Evolutionary conservation across 768 basidiomycete genomes (phyloP), one percentile per base, ranked within the genome.

Genomic region (Kwoniella bestiolae): DNA sequence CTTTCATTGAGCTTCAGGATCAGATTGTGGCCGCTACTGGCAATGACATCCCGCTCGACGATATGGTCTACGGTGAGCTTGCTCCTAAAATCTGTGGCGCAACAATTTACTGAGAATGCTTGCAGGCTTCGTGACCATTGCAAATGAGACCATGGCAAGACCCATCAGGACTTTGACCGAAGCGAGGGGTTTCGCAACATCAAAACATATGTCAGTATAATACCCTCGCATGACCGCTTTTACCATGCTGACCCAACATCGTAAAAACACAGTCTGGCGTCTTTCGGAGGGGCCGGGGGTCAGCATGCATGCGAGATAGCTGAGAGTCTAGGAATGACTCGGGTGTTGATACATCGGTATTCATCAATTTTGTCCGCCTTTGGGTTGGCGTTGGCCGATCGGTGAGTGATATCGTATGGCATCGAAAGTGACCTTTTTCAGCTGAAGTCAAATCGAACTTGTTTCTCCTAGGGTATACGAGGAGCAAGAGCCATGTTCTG

Each of bases 91-190:
- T n/a, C n/a, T n/a, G n/a, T n/a, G n/a, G n/a, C n/a, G n/a, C n/a
- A n/a, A n/a, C n/a, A n/a, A n/a, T 38, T 3, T n/a, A 3, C 8
- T 23, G 9, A 14, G 8, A 5, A 16, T 11, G 14, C 18, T 7
- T 7, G 1, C 16, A 28, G 94, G 93, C 5, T 96, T 94, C 81
- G 90, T 97, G 82, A 92, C 93, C 75, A 92, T 95, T 9, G 94
- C 94, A 8, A 96, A 96, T 72, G 94, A 97, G 83, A 94, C 92
- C 0, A 97, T 97, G 94, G 58, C 63, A 18, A n/a, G 68, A 16
- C 64, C 94, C 2, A 66, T 65, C 29, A 31, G 63, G 41, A 65
- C 68, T 1, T 66, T 96, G 67, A 97, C 94, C 0, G 94, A 97
- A 79, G 91, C 92, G 1, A 84, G 91, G 51, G 94, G 94, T 25